Percentiles rank a stretch among this genome's conserved stretches.
These are phyloP conservation scores for Microbotryum violaceum DNA, from an alignment of 1,284 basidiomycete species.

Conservation along the genomic window DNA sequence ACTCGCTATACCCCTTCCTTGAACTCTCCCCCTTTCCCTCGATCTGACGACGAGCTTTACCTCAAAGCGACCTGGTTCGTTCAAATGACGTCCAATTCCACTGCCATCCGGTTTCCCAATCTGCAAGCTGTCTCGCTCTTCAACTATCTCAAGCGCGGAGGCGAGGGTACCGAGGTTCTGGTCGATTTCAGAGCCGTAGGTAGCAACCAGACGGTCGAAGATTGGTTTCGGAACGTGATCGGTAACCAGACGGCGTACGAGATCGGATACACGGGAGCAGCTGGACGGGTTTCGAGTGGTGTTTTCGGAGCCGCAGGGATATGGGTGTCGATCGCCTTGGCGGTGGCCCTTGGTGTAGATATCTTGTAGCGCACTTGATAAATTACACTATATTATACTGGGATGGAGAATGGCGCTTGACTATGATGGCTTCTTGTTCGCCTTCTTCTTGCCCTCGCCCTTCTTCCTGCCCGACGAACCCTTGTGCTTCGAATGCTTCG, in stretches of 20 bases:
- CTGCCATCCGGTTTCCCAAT: constrained; percentile 30
- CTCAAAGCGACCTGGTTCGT: constrained; percentile 34
- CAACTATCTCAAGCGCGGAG: constrained; percentile 31
- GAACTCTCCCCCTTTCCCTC: constrained; percentile 7
- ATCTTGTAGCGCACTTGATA: too few species aligned
- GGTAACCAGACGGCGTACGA: constrained; percentile 25
- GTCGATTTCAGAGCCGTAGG: constrained; percentile 24
- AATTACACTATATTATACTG: too few species aligned
- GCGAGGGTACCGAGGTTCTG: constrained; percentile 11
- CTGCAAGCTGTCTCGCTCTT: constrained; percentile 30
- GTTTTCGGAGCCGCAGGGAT: neutral
- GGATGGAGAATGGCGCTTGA: too few species aligned
- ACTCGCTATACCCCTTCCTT: constrained; percentile 15
- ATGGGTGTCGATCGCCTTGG: neutral
- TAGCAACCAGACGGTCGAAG: constrained; percentile 25
- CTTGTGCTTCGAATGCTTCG: too few species aligned
- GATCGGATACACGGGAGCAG: constrained; percentile 7
- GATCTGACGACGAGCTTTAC: constrained; percentile 28
- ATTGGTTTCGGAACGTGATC: constrained; percentile 19
- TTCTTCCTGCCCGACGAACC: too few species aligned
- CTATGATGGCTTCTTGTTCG: too few species aligned
- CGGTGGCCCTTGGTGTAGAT: too few species aligned
- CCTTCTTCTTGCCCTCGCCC: too few species aligned
- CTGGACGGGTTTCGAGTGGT: neutral
- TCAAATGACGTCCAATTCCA: constrained; percentile 27